Percentiles rank a stretch among this genome's conserved stretches.
phyloP scores from a whole-genome alignment of 495 filamentous ascomycete species.

The Aspergillus bertholletiae region DNA sequence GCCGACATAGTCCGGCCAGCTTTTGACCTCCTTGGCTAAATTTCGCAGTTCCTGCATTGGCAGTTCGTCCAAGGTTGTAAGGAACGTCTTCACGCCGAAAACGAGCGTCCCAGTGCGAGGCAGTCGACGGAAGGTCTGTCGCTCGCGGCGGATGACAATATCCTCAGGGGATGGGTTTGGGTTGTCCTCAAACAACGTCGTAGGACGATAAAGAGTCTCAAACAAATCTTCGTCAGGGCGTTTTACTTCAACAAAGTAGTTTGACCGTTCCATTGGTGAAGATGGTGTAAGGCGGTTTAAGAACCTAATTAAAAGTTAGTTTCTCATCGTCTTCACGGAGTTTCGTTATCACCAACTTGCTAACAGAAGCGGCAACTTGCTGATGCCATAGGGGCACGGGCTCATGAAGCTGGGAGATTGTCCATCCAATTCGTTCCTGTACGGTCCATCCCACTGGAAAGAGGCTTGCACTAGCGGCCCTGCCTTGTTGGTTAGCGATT shows the following conservation, averaged over 20 bases:
- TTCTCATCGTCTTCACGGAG: not conserved
- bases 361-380: conserved; percentile 47
- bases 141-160: conserved; percentile 49
- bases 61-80: conserved; percentile 45
- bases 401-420: conserved; percentile 48
- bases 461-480: conserved; percentile 54
- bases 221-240: conserved; percentile 38
- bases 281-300: conserved; percentile 42
- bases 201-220: conserved; percentile 37
- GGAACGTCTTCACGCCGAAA: conserved; percentile 54
- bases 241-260: conserved; percentile 52
- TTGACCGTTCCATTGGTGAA: conserved; percentile 51
- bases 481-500: conserved; percentile 14
- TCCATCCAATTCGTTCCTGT: conserved; percentile 50
- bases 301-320: conserved; percentile 30
- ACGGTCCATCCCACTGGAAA: conserved; percentile 58
- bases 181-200: conserved; percentile 31
- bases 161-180: conserved; percentile 32
- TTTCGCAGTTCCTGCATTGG: conserved; percentile 41
- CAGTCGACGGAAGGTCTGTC: conserved; percentile 53
- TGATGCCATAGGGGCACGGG: conserved; percentile 54
- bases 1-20: conserved; percentile 50
- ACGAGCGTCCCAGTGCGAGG: conserved; percentile 44
- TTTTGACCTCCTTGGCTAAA: conserved; percentile 45
- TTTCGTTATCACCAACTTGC: conserved; percentile 39